phyloP scores from a whole-genome alignment of 139 green algal genomes.

The Mesotaenium endlicherianum region DNA sequence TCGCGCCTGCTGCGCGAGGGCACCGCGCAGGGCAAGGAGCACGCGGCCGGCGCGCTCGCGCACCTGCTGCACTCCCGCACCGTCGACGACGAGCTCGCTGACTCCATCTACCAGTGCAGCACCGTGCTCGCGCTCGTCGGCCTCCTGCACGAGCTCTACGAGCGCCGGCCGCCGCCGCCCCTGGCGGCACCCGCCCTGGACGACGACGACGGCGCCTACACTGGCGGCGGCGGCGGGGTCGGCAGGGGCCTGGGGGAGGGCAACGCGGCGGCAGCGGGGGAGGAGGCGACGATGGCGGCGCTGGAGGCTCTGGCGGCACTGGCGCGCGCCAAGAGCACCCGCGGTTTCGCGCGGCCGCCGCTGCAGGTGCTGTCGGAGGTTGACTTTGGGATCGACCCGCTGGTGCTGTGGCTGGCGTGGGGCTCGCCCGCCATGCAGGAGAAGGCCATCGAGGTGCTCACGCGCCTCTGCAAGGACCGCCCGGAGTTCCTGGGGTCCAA shows the following conservation, averaged over 20 bases:
- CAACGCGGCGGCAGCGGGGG: constrained; percentile 1
- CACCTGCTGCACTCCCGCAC: constrained; percentile 34
- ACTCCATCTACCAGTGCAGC: constrained; percentile 30
- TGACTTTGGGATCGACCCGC: constrained; percentile 23
- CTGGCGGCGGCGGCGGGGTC: too few relatives aligned
- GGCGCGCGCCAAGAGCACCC: constrained; percentile 9
- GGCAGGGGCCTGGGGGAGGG: too few relatives aligned
- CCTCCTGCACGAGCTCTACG: too few relatives aligned
- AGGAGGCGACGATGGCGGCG: constrained; percentile 38
- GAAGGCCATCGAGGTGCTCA: constrained; percentile 43
- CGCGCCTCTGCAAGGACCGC: constrained; percentile 43
- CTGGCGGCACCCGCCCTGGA: too few relatives aligned
- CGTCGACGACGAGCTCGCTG: constrained; percentile 35
- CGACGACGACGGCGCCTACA: too few relatives aligned
- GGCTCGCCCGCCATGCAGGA: constrained; percentile 29
- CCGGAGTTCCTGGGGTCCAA: constrained; percentile 22
- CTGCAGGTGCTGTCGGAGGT: constrained; percentile 40
- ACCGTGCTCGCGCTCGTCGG: constrained; percentile 33
- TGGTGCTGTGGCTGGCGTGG: constrained; percentile 21
- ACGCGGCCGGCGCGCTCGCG: constrained; percentile 33
- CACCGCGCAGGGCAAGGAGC: constrained; percentile 38
- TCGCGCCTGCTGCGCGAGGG: constrained; percentile 32
- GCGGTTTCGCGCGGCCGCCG: constrained; percentile 14
- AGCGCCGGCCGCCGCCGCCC: too few relatives aligned
- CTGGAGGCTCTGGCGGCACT: constrained; percentile 29